Conservation (phyloP, 805 yeast genomes). For the Hanseniaspora mollemarum region DNA sequence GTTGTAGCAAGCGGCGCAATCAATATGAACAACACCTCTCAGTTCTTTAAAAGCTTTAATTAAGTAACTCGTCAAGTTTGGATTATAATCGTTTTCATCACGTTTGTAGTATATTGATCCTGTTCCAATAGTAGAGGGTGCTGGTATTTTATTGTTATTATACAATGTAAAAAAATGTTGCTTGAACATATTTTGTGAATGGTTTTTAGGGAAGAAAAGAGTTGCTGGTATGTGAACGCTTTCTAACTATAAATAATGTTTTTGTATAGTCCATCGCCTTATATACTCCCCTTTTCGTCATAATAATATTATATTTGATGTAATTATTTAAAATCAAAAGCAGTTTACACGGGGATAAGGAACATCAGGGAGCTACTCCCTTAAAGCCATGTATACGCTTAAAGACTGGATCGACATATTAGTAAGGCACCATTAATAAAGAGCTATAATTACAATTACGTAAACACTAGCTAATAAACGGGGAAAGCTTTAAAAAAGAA, state of each 20-base stretch:
- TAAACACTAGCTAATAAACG: too few species aligned
- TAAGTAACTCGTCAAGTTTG: conserved; percentile 23
- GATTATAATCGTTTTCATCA: conserved; percentile 24
- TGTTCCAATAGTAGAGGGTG: conserved; percentile 44
- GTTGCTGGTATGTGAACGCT: not conserved
- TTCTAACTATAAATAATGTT: not conserved
- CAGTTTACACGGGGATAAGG: too few species aligned
- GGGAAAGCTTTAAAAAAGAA: too few species aligned
- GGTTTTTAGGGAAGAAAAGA: not conserved
- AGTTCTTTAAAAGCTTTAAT: conserved; percentile 28
- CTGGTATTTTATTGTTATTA: conserved; percentile 36
- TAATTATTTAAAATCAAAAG: too few species aligned
- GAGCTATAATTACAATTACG: too few species aligned
- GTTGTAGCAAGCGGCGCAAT: conserved; percentile 47
- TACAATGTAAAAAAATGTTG: conserved; percentile 26
- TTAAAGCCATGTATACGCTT: too few species aligned
- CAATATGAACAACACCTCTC: conserved; percentile 46
- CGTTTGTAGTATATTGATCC: conserved; percentile 49
- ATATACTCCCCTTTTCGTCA: too few species aligned
- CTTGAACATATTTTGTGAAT: not conserved
- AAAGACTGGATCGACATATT: too few species aligned
- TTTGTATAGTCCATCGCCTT: too few species aligned
- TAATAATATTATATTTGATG: too few species aligned
- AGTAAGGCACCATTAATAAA: too few species aligned
- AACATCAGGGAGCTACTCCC: too few species aligned